Evolutionary conservation across 2,329 filamentous ascomycete genomes (phyloP).

Genomic region (Paecilomyces dactylethromorphus): DNA sequence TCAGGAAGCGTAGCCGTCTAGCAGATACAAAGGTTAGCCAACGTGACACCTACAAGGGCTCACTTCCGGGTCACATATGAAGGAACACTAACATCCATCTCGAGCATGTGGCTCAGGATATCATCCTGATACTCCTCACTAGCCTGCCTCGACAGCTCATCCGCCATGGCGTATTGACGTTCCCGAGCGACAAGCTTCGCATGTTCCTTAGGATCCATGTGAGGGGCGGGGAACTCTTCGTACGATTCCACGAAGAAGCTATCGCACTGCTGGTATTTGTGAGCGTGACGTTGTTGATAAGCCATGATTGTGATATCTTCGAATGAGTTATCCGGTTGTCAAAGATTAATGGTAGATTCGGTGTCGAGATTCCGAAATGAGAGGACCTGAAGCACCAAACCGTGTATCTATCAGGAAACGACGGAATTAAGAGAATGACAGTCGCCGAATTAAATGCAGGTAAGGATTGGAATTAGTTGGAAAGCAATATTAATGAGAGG

Average conservation of each 20-base stretch:
- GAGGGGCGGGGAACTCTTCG: slow-evolving; percentile 42
- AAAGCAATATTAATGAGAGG: slow-evolving; percentile 38
- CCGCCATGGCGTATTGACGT: slow-evolving; percentile 79
- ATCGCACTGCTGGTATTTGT: slow-evolving; percentile 58
- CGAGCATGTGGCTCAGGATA: slow-evolving; percentile 85
- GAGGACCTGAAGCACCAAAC: slow-evolving; percentile 35
- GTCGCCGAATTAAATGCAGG: slow-evolving; percentile 38
- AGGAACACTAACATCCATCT: slow-evolving; percentile 66
- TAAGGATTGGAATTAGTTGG: slow-evolving; percentile 57
- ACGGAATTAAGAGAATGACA: slow-evolving; percentile 46
- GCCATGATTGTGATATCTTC: slow-evolving; percentile 43
- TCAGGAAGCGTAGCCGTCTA: slow-evolving; percentile 84
- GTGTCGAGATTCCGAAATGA: slow-evolving; percentile 28
- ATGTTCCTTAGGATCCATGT: slow-evolving; percentile 66
- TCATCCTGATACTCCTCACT: slow-evolving; percentile 91
- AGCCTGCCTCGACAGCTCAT: slow-evolving; percentile 78
- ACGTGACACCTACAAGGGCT: not conserved
- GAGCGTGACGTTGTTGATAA: slow-evolving; percentile 45
- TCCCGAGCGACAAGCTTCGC: slow-evolving; percentile 72
- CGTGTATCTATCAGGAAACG: slow-evolving; percentile 29
- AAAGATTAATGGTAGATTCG: slow-evolving; percentile 18
- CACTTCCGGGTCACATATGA: slow-evolving; percentile 11
- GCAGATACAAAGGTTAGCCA: slow-evolving; percentile 11
- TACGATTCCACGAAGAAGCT: slow-evolving; percentile 61
- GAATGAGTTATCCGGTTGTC: slow-evolving; percentile 11